A percentile compares a stretch with the other conserved stretches of the same genome.
Conservation (phyloP, 805 yeast genomes). For the Clavispora santaluciae region DNA sequence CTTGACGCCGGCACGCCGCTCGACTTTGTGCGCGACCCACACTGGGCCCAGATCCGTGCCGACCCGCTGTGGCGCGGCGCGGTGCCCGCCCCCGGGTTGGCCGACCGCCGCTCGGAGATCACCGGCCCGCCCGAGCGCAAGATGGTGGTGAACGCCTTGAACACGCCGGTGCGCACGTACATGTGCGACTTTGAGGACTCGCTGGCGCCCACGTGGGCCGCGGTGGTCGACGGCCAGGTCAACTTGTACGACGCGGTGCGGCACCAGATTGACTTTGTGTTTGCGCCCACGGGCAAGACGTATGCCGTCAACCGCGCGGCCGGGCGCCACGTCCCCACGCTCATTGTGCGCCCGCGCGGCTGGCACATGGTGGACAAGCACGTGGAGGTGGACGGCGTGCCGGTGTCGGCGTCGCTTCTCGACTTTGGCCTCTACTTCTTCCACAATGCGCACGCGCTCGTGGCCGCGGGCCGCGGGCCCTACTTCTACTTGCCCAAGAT, state of each 20-base stretch:
- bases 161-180: constrained; percentile 19
- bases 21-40: constrained; percentile 12
- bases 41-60: constrained; percentile 5
- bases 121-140: constrained; percentile 22
- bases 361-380: constrained; percentile 82
- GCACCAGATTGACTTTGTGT: constrained; percentile 14
- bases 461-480: constrained; percentile 69
- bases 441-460: constrained; percentile 63
- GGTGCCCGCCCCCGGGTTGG: constrained; percentile 15
- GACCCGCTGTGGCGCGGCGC: constrained; percentile 19
- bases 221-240: constrained; percentile 18
- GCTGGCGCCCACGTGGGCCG: constrained; percentile 17
- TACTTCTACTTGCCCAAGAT: constrained; percentile 80
- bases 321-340: constrained; percentile 62
- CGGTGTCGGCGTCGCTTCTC: constrained; percentile 70
- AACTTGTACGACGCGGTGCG: constrained; percentile 19
- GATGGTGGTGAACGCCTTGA: constrained; percentile 20
- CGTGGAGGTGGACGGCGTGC: constrained; percentile 66
- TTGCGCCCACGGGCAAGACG: constrained; percentile 28
- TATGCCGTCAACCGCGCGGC: constrained; percentile 41
- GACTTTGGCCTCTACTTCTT: constrained; percentile 76
- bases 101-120: constrained; percentile 19
- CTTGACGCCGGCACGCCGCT: constrained; percentile 13
- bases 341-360: constrained; percentile 84
- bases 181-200: constrained; percentile 21